Percentiles rank a stretch among this genome's conserved stretches.
These are phyloP conservation scores for Lachancea quebecensis DNA, from an alignment of 805 yeast genomes.

Conservation along the genomic window DNA sequence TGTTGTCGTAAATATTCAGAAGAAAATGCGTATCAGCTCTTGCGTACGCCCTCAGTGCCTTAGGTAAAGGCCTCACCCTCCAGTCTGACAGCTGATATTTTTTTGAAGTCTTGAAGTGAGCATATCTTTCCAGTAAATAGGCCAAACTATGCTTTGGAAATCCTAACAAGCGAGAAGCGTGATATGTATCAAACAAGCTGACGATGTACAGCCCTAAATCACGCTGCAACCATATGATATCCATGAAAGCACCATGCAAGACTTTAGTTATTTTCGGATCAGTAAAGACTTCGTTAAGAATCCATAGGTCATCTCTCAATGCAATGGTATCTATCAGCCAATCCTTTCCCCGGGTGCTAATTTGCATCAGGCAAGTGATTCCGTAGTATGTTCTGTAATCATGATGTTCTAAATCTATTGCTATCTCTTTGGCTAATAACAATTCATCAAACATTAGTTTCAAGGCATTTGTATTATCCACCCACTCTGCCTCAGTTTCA, in stretches of 20 bases:
- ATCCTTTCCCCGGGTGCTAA: conserved; percentile 73
- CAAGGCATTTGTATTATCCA: conserved; percentile 51
- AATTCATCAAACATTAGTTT: conserved; percentile 49
- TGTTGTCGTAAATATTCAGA: conserved; percentile 67
- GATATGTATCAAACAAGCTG: conserved; percentile 84
- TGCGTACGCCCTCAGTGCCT: conserved; percentile 77
- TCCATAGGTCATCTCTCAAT: conserved; percentile 62
- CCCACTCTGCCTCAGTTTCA: conserved; percentile 59
- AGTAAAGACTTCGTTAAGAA: conserved; percentile 68
- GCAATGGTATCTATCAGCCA: conserved; percentile 82
- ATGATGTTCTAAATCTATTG: conserved; percentile 95
- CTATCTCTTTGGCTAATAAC: conserved; percentile 52
- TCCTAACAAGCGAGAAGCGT: conserved; percentile 76
- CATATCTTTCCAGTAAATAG: conserved; percentile 69
- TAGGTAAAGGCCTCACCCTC: conserved; percentile 80
- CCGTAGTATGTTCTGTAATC: conserved; percentile 89
- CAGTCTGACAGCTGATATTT: conserved; percentile 96
- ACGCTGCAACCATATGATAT: conserved; percentile 92
- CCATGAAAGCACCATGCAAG: conserved; percentile 96
- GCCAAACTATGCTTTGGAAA: conserved; percentile 82
- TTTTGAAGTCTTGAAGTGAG: conserved; percentile 81
- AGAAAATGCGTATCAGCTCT: conserved; percentile 93
- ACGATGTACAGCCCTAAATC: conserved; percentile 91
- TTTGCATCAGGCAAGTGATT: conserved; percentile 86
- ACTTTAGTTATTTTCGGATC: conserved; percentile 79